These are phyloP conservation scores for Batkoa obscura DNA, from an alignment of 371 early-diverging fungal species.

Conservation along the genomic window DNA sequence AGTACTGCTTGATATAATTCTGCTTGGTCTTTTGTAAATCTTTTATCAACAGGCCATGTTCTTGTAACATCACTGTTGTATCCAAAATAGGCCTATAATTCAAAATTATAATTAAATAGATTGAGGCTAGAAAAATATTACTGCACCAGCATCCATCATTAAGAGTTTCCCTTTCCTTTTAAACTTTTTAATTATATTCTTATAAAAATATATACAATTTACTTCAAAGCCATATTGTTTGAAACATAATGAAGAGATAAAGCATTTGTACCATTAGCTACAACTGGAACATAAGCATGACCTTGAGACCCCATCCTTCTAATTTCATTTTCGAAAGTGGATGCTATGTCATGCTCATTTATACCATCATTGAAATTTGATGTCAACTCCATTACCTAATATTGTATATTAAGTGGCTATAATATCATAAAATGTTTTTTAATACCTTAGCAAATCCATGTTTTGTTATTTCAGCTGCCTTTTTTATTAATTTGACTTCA, in stretches of 20 bases:
- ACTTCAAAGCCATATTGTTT: slow-evolving; percentile 51
- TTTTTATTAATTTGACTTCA: too few species aligned
- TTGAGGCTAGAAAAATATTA: slow-evolving; percentile 9
- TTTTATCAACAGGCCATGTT: slow-evolving; percentile 86
- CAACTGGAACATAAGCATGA: slow-evolving; percentile 92
- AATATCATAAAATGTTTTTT: too few species aligned
- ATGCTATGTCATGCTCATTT: slow-evolving; percentile 57
- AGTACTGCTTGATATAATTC: slow-evolving; percentile 74
- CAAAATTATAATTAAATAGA: neutral
- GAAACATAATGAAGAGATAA: slow-evolving; percentile 83
- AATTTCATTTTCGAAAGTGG: slow-evolving; percentile 55
- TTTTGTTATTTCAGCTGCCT: too few species aligned
- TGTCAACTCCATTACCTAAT: too few species aligned
- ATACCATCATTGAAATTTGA: slow-evolving; percentile 13
- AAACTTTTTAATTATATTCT: neutral
- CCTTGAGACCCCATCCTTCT: slow-evolving; percentile 45
- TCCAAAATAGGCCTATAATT: slow-evolving; percentile 46
- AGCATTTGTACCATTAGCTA: slow-evolving; percentile 82
- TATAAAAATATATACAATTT: slow-evolving; percentile 8
- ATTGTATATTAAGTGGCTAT: too few species aligned
- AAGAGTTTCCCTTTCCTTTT: slow-evolving; percentile 63
- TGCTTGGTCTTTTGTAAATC: slow-evolving; percentile 55
- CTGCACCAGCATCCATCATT: slow-evolving; percentile 82
- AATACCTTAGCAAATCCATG: too few species aligned
- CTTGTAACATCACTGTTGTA: slow-evolving; percentile 88